A percentile compares a stretch with the other conserved stretches of the same genome.
These are phyloP conservation scores for Rhizodiscina lignyota DNA, from an alignment of 495 filamentous ascomycete species.

Conservation along the genomic window DNA sequence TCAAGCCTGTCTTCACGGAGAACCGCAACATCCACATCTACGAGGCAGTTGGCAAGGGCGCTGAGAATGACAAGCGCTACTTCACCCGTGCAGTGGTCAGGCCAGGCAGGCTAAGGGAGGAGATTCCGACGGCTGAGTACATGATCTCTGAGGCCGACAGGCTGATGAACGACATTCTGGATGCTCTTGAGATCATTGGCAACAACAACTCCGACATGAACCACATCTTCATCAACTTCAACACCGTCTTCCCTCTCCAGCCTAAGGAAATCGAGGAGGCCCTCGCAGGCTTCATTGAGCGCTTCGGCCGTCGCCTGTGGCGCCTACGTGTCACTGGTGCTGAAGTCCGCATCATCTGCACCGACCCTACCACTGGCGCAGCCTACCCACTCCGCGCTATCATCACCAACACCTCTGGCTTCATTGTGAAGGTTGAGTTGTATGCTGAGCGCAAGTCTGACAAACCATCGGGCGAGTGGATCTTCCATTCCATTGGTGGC, in stretches of 20 bases:
- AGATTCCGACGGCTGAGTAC: constrained; percentile 95
- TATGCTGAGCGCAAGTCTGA: constrained; percentile 97
- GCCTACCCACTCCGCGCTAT: constrained; percentile 90
- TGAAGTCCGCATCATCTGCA: constrained; percentile 97
- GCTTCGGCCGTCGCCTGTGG: constrained; percentile 91
- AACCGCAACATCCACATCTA: constrained; percentile 99
- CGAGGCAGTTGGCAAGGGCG: constrained; percentile 83
- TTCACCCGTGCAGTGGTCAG: constrained; percentile 91
- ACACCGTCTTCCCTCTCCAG: constrained; percentile 79
- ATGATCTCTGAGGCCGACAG: constrained; percentile 94
- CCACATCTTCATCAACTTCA: constrained; percentile 99
- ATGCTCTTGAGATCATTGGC: constrained; percentile 93
- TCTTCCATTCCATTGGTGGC: constrained; percentile 94
- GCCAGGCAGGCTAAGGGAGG: constrained; percentile 81
- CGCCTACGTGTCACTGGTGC: constrained; percentile 91
- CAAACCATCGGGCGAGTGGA: constrained; percentile 68
- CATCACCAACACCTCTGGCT: constrained; percentile 98
- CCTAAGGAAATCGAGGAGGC: constrained; percentile 87
- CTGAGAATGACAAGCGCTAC: constrained; percentile 92
- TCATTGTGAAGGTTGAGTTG: constrained; percentile 92
- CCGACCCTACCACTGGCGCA: constrained; percentile 64
- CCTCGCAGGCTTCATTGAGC: constrained; percentile 84
- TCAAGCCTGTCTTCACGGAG: constrained; percentile 95
- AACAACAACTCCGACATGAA: constrained; percentile 99
- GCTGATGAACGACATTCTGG: constrained; percentile 92